A percentile compares a stretch with the other conserved stretches of the same genome.
phyloP scores from a whole-genome alignment of 768 basidiomycete species.

The Tephrocybe sp. region DNA sequence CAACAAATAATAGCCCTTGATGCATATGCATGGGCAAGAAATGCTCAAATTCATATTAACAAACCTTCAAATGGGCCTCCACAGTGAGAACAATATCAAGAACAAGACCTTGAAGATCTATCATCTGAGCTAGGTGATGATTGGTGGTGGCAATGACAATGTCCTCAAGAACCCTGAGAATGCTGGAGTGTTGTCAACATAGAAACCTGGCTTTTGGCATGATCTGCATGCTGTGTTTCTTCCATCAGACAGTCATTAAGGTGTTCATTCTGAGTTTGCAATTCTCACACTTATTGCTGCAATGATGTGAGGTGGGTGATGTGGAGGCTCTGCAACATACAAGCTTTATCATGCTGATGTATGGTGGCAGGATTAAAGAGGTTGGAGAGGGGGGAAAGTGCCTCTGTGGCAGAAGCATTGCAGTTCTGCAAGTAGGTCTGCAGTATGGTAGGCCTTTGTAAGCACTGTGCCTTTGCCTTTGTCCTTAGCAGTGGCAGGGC shows the following conservation, averaged over 20 bases:
- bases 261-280: neutral
- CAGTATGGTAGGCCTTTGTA: conserved; percentile 6
- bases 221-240: conserved; percentile 11
- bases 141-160: neutral
- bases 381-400: conserved; percentile 4
- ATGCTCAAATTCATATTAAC: no score
- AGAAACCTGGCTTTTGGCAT: conserved; percentile 9
- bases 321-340: conserved; percentile 7
- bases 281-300: conserved; percentile 5
- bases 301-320: conserved; percentile 4
- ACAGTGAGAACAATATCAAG: no score
- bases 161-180: conserved; percentile 1
- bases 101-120: no score
- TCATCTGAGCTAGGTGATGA: neutral
- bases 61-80: no score
- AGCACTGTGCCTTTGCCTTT: neutral
- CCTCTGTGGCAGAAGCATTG: conserved; percentile 2
- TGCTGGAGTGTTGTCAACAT: conserved; percentile 3
- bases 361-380: conserved; percentile 4
- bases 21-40: no score
- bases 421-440: neutral
- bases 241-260: neutral
- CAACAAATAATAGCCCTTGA: no score
- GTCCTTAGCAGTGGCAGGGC: neutral
- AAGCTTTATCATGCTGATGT: conserved; percentile 7